A percentile compares a stretch with the other conserved stretches of the same genome.
Evolutionary conservation across 2,329 filamentous ascomycete genomes (phyloP).

Genomic region (Coniochaeta hoffmannii): DNA sequence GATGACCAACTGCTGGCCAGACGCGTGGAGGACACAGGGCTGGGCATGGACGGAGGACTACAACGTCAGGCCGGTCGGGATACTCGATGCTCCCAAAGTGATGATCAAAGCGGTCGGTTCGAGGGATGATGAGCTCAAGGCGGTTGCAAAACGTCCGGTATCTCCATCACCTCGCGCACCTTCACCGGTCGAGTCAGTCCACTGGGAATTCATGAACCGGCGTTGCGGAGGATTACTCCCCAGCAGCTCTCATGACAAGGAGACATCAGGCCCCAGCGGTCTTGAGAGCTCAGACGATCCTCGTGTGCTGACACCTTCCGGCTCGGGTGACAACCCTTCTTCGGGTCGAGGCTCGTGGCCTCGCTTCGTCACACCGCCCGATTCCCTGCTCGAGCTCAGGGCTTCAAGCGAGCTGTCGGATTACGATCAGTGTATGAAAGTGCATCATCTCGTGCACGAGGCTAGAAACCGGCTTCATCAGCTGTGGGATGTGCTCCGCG

Average conservation of each 20-base stretch:
- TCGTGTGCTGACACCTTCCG: too few species aligned
- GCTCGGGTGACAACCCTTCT: too few species aligned
- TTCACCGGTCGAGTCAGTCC: too few species aligned
- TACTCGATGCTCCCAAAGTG: not conserved
- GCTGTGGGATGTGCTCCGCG: not conserved
- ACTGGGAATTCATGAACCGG: too few species aligned
- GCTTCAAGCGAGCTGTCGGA: not conserved
- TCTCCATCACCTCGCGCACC: not conserved
- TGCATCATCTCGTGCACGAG: not conserved
- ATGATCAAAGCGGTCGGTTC: not conserved
- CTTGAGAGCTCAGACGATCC: too few species aligned
- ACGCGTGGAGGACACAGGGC: slow-evolving; percentile 4
- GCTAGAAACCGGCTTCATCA: not conserved
- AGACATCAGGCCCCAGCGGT: too few species aligned
- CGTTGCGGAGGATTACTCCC: too few species aligned
- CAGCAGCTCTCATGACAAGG: too few species aligned
- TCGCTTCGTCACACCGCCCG: too few species aligned
- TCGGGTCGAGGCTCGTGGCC: too few species aligned
- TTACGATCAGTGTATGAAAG: not conserved
- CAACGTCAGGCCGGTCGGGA: slow-evolving; percentile 2
- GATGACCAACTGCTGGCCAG: slow-evolving; percentile 11
- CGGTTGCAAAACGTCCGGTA: too few species aligned
- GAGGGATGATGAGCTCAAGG: not conserved
- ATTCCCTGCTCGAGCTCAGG: too few species aligned
- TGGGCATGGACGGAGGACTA: slow-evolving; percentile 6